phyloP scores from a whole-genome alignment of 2,329 filamentous ascomycete species.

The Diaporthe amygdali region DNA sequence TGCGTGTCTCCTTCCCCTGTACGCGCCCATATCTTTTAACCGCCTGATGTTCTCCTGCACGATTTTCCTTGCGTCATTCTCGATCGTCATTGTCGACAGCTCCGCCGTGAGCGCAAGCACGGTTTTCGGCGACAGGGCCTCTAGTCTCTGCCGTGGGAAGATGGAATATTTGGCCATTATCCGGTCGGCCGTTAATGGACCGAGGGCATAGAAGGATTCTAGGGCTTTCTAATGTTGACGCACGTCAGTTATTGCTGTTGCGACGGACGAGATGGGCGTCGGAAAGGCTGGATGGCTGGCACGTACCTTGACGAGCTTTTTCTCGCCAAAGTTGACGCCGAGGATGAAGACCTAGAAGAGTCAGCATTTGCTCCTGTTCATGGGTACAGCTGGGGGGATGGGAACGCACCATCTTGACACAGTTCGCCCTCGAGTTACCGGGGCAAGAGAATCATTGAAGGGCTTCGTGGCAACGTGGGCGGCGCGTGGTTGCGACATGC shows the following conservation, averaged over 20 bases:
- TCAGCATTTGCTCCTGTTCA: background rate
- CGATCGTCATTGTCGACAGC: slow-evolving; percentile 89
- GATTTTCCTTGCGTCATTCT: slow-evolving; percentile 81
- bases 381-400: background rate
- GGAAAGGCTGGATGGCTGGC: slow-evolving; percentile 13
- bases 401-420: slow-evolving; percentile 32
- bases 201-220: slow-evolving; percentile 85
- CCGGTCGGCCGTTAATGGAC: slow-evolving; percentile 69
- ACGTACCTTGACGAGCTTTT: slow-evolving; percentile 80
- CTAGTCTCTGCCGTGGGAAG: slow-evolving; percentile 81
- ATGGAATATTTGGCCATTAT: slow-evolving; percentile 91
- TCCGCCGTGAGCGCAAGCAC: slow-evolving; percentile 84
- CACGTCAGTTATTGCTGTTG: slow-evolving; percentile 21
- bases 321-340: slow-evolving; percentile 84
- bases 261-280: slow-evolving; percentile 17
- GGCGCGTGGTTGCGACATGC: background rate
- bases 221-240: slow-evolving; percentile 66
- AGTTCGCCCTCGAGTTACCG: slow-evolving; percentile 26
- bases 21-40: slow-evolving; percentile 88
- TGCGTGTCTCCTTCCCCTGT: slow-evolving; percentile 87
- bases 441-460: slow-evolving; percentile 25
- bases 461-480: background rate
- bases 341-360: slow-evolving; percentile 76
- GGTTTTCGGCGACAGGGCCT: slow-evolving; percentile 75
- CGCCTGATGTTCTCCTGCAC: slow-evolving; percentile 85